Evolutionary conservation across 495 filamentous ascomycete genomes (phyloP).

Genomic region (Beverwykella pulmonaria): DNA sequence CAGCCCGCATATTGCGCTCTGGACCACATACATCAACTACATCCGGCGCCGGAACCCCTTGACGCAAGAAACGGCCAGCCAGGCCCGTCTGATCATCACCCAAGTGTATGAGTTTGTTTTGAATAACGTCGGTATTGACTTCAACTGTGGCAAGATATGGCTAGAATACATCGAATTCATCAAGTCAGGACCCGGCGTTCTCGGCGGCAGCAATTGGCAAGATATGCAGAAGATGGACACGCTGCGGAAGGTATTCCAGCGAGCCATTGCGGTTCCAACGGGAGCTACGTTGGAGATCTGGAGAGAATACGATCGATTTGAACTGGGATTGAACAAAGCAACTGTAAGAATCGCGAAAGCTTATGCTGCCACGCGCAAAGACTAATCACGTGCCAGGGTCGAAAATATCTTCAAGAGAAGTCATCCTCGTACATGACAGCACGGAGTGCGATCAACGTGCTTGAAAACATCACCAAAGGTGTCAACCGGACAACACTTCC

Average conservation of each 20-base stretch:
- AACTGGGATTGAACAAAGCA: conserved; percentile 87
- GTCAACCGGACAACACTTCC: conserved; percentile 78
- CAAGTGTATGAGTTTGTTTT: conserved; percentile 90
- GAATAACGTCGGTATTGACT: conserved; percentile 86
- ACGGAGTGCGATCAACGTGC: conserved; percentile 75
- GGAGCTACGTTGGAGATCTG: conserved; percentile 77
- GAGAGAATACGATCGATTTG: conserved; percentile 97
- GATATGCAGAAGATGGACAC: conserved; percentile 97
- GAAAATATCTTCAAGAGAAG: conserved; percentile 88
- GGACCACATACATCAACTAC: conserved; percentile 93
- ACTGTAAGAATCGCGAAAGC: conserved; percentile 56
- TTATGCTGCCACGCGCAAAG: neutral
- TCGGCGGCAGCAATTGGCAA: conserved; percentile 88
- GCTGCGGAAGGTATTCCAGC: conserved; percentile 86
- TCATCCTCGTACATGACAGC: conserved; percentile 94
- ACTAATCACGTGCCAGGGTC: conserved; percentile 59
- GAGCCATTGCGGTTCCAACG: conserved; percentile 81
- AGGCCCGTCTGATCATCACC: conserved; percentile 72
- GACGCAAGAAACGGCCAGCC: conserved; percentile 73
- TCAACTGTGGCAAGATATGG: conserved; percentile 90
- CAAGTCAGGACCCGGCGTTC: conserved; percentile 76
- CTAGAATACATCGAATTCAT: conserved; percentile 90
- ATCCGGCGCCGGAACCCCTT: conserved; percentile 88
- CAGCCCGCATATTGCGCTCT: conserved; percentile 79
- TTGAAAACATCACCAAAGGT: conserved; percentile 81